Percentiles rank a stretch among this genome's conserved stretches.
phyloP scores from a whole-genome alignment of 257 asterid species.

The Nicotiana obtusifolia region DNA sequence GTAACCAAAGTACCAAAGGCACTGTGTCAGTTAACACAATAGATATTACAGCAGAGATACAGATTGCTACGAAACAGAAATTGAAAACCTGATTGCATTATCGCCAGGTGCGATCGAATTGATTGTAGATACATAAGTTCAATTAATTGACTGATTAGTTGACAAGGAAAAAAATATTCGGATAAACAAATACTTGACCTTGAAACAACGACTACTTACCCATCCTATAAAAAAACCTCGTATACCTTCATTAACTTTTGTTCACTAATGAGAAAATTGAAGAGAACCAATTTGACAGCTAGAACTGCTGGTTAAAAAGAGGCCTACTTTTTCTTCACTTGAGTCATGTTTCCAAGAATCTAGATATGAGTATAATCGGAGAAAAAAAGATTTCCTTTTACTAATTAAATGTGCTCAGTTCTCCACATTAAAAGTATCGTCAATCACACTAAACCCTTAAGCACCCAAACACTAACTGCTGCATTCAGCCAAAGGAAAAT shows the following conservation, averaged over 20 bases:
- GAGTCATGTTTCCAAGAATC: background rate
- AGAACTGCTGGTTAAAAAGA: background rate
- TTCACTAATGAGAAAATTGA: background rate
- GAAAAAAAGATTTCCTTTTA: background rate
- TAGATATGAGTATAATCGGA: background rate
- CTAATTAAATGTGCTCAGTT: background rate
- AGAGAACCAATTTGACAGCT: background rate
- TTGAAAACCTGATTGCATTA: background rate
- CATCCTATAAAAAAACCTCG: background rate
- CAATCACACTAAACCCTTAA: background rate
- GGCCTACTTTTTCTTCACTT: background rate
- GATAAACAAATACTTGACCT: background rate
- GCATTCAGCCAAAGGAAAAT: background rate
- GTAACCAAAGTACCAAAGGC: constrained; percentile 11
- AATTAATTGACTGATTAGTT: background rate
- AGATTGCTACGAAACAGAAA: background rate
- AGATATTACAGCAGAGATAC: background rate
- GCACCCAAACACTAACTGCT: background rate
- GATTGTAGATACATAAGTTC: background rate
- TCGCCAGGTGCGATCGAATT: background rate
- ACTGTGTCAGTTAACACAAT: background rate
- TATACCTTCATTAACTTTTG: background rate
- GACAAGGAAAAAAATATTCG: background rate
- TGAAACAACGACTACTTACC: background rate
- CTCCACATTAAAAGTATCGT: background rate